Percentiles rank a stretch among this genome's conserved stretches.
These are phyloP conservation scores for Rosa lucieae DNA, from an alignment of 306 rosid genomes.

Conservation along the genomic window DNA sequence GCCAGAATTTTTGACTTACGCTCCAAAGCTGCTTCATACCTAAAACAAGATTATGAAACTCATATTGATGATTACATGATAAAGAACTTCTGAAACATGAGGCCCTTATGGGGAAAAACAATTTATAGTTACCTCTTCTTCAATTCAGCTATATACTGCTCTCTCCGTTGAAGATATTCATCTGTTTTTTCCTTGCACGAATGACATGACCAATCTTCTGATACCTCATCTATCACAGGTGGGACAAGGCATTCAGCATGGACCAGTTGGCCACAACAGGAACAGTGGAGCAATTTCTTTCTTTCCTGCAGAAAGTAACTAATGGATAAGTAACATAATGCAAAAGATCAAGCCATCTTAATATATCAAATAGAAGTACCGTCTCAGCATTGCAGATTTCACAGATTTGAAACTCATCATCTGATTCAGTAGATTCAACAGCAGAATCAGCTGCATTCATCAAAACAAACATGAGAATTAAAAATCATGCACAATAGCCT, in stretches of 20 bases:
- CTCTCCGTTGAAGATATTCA: slow-evolving; percentile 76
- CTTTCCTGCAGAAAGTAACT: slow-evolving; percentile 60
- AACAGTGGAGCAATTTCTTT: slow-evolving; percentile 82
- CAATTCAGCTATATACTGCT: slow-evolving; percentile 65
- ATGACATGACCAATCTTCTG: slow-evolving; percentile 90
- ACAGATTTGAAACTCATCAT: slow-evolving; percentile 96
- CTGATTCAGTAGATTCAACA: slow-evolving; percentile 81
- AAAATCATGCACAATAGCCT: slow-evolving; percentile 8
- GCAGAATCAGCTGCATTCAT: slow-evolving; percentile 86
- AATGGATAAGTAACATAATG: slow-evolving; percentile 19
- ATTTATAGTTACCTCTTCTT: slow-evolving; percentile 56
- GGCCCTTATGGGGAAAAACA: not conserved
- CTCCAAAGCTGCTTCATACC: slow-evolving; percentile 81
- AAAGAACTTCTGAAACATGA: slow-evolving; percentile 21
- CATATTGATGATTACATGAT: slow-evolving; percentile 22
- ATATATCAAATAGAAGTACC: slow-evolving; percentile 42
- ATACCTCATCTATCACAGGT: slow-evolving; percentile 68
- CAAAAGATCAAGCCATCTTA: slow-evolving; percentile 30
- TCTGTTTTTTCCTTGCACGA: slow-evolving; percentile 91
- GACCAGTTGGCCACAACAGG: slow-evolving; percentile 84
- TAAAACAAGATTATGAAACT: slow-evolving; percentile 37
- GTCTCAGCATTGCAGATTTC: slow-evolving; percentile 86
- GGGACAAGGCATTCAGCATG: slow-evolving; percentile 86
- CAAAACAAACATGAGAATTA: slow-evolving; percentile 30
- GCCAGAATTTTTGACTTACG: slow-evolving; percentile 72